Conservation (phyloP, 306 rosid genomes). For the Dalbergia oliveri region DNA sequence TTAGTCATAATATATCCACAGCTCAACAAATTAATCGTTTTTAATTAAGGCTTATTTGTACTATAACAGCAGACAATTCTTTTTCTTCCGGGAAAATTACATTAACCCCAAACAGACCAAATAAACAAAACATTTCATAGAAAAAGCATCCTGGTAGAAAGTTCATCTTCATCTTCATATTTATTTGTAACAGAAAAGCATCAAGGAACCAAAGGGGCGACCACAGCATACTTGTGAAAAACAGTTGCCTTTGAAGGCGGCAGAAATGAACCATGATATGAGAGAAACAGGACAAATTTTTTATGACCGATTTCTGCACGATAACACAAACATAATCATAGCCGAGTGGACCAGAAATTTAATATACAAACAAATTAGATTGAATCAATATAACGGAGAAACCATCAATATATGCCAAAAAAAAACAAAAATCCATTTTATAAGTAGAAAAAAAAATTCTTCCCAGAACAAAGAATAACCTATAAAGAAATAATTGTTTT, state of each 20-base stretch:
- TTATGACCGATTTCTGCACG: background rate
- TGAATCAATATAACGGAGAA: constrained; percentile 26
- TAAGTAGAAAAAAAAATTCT: background rate
- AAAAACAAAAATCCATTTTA: background rate
- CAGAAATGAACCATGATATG: constrained; percentile 10
- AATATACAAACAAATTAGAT: background rate
- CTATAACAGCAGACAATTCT: background rate
- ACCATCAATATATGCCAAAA: background rate
- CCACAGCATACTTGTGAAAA: constrained; percentile 21
- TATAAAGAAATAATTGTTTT: background rate
- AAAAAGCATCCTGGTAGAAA: background rate
- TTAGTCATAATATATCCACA: background rate
- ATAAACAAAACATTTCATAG: constrained; percentile 16
- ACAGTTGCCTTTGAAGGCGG: background rate
- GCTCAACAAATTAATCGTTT: constrained; percentile 25
- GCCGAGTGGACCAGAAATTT: background rate
- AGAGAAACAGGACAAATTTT: constrained; percentile 6
- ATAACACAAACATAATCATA: background rate
- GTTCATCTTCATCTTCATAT: background rate
- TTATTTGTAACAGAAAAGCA: constrained; percentile 25
- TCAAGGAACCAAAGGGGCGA: constrained; percentile 30
- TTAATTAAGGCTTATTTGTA: background rate
- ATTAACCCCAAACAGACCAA: background rate
- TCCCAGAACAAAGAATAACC: constrained; percentile 24
- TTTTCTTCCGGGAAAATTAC: background rate